Evolutionary conservation across 768 basidiomycete genomes (phyloP).

Genomic region (Mycena metata): DNA sequence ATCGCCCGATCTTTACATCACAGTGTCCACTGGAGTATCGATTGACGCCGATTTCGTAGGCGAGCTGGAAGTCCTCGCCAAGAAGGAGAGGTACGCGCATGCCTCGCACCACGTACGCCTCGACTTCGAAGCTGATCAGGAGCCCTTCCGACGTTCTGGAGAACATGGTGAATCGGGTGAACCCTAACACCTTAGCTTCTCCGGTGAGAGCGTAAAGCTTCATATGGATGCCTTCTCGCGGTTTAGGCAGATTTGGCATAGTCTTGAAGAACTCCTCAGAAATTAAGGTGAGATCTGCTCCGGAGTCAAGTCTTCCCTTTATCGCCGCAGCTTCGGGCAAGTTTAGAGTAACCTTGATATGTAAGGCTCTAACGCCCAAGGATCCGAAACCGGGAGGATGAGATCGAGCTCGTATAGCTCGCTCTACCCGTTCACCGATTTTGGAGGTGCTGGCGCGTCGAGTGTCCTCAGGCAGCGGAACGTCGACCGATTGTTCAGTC

Average conservation of each 20-base stretch:
- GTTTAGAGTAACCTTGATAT: slow-evolving; percentile 12
- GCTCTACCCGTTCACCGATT: neutral
- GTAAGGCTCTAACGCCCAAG: slow-evolving; percentile 22
- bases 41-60: slow-evolving; percentile 39
- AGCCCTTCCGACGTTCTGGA: neutral
- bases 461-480: neutral
- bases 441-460: neutral
- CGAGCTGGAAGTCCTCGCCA: slow-evolving; percentile 42
- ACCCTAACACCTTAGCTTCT: slow-evolving; percentile 38
- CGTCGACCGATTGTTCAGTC: neutral
- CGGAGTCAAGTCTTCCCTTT: slow-evolving; percentile 29
- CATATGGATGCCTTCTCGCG: slow-evolving; percentile 26
- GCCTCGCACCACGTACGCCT: slow-evolving; percentile 43
- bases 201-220: slow-evolving; percentile 28
- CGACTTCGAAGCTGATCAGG: slow-evolving; percentile 32
- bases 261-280: slow-evolving; percentile 29
- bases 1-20: slow-evolving; percentile 7
- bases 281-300: slow-evolving; percentile 34
- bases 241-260: neutral
- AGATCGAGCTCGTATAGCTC: neutral
- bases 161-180: slow-evolving; percentile 30
- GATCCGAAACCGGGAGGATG: neutral
- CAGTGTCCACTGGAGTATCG: slow-evolving; percentile 26
- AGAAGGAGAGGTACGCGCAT: slow-evolving; percentile 48
- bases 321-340: neutral